A percentile compares a stretch with the other conserved stretches of the same genome.
Conservation (phyloP, 228 moss, liverwort and hornwort genomes). For the Sphagnum fallax region DNA sequence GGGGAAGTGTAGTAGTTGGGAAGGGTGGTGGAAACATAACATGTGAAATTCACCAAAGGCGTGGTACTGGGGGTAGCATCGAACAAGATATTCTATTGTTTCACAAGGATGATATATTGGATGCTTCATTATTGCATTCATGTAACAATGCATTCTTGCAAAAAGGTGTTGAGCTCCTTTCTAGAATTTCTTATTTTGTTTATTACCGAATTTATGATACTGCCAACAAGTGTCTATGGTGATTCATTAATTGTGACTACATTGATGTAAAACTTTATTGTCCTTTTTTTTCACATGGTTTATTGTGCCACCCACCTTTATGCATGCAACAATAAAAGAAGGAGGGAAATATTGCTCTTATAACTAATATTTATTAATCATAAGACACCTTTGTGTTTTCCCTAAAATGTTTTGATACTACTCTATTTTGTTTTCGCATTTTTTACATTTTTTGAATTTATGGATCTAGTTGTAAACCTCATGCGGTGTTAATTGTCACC, state of each 20-base stretch:
- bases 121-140: slow-evolving; percentile 80
- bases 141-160: slow-evolving; percentile 94
- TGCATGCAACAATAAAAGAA: too few species aligned
- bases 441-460: too few species aligned
- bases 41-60: slow-evolving; percentile 78
- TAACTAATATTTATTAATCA: too few species aligned
- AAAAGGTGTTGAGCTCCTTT: slow-evolving; percentile 65
- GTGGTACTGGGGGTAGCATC: slow-evolving; percentile 72
- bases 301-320: too few species aligned
- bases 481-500: too few species aligned
- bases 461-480: too few species aligned
- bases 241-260: slow-evolving; percentile 95
- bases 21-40: slow-evolving; percentile 24
- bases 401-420: too few species aligned
- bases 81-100: slow-evolving; percentile 97
- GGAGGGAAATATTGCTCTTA: too few species aligned
- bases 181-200: slow-evolving; percentile 67
- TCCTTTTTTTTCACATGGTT: too few species aligned
- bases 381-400: too few species aligned
- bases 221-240: slow-evolving; percentile 77
- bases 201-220: slow-evolving; percentile 92
- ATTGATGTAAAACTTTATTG: slow-evolving; percentile 62
- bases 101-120: slow-evolving; percentile 94
- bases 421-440: too few species aligned
- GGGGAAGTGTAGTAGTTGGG: slow-evolving; percentile 50